phyloP scores from a whole-genome alignment of 306 rosid species.

The Astragalus membranaceus region DNA sequence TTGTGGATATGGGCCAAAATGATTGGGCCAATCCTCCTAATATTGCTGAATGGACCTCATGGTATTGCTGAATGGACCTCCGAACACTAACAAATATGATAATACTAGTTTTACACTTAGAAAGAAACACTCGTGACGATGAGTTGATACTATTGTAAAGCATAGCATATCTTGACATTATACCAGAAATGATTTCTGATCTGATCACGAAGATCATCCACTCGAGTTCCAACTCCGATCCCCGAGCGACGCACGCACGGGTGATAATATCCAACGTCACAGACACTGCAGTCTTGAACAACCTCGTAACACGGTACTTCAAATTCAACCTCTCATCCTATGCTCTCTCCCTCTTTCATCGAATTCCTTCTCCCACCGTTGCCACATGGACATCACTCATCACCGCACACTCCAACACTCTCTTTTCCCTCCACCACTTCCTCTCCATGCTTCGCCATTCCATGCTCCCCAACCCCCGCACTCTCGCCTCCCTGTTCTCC shows the following conservation, averaged over 20 bases:
- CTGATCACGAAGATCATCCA: too few species aligned
- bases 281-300: constrained; percentile 37
- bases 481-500: constrained; percentile 59
- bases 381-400: constrained; percentile 79
- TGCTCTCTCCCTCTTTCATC: constrained; percentile 47
- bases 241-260: constrained; percentile 52
- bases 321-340: constrained; percentile 36
- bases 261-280: constrained; percentile 29
- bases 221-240: constrained; percentile 24
- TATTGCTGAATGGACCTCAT: too few species aligned
- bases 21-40: too few species aligned
- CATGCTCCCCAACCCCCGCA: constrained; percentile 65
- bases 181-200: too few species aligned
- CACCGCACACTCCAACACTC: constrained; percentile 51
- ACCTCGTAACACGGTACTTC: constrained; percentile 59
- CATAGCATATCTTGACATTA: too few species aligned
- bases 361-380: constrained; percentile 54
- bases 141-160: too few species aligned
- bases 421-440: constrained; percentile 52
- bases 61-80: too few species aligned
- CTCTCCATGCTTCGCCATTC: constrained; percentile 78
- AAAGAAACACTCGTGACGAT: too few species aligned
- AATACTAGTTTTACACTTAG: too few species aligned
- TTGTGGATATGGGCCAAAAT: too few species aligned
- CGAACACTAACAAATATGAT: too few species aligned